Percentiles rank a stretch among this genome's conserved stretches.
Evolutionary conservation across 495 filamentous ascomycete genomes (phyloP).

Genomic region (Endocarpon pusillum): DNA sequence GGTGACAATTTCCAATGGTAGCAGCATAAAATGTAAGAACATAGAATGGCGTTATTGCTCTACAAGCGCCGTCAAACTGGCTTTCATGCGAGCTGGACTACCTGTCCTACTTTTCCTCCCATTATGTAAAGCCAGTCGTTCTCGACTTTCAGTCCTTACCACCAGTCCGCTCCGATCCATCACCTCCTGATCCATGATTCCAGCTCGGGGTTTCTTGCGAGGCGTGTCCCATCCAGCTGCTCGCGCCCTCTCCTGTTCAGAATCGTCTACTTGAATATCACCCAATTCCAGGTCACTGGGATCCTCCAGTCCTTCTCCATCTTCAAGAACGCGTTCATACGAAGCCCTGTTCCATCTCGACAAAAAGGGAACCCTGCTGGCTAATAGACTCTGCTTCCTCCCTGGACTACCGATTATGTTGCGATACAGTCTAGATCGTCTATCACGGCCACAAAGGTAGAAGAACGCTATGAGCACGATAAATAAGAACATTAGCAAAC

Average conservation of each 20-base stretch:
- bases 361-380: slow-evolving; percentile 35
- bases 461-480: slow-evolving; percentile 51
- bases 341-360: slow-evolving; percentile 36
- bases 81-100: slow-evolving; percentile 21
- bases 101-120: slow-evolving; percentile 27
- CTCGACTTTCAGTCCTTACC: slow-evolving; percentile 64
- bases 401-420: slow-evolving; percentile 34
- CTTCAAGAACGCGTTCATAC: slow-evolving; percentile 79
- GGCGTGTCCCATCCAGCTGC: background rate
- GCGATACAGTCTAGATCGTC: slow-evolving; percentile 47
- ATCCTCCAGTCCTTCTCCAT: slow-evolving; percentile 27
- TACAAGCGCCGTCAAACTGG: too few relatives aligned
- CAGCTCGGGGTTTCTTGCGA: slow-evolving; percentile 9
- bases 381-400: slow-evolving; percentile 34
- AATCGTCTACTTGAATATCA: slow-evolving; percentile 21
- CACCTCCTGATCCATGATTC: slow-evolving; percentile 33
- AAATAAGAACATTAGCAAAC: slow-evolving; percentile 55
- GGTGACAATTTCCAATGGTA: too few relatives aligned
- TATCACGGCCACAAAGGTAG: slow-evolving; percentile 51
- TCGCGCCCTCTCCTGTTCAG: background rate
- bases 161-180: slow-evolving; percentile 62
- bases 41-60: too few relatives aligned
- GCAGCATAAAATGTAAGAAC: too few relatives aligned
- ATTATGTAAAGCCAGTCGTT: slow-evolving; percentile 37
- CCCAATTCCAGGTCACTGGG: slow-evolving; percentile 54